Evolutionary conservation across 805 yeast genomes (phyloP).

Genomic region (Yarrowia sp.): DNA sequence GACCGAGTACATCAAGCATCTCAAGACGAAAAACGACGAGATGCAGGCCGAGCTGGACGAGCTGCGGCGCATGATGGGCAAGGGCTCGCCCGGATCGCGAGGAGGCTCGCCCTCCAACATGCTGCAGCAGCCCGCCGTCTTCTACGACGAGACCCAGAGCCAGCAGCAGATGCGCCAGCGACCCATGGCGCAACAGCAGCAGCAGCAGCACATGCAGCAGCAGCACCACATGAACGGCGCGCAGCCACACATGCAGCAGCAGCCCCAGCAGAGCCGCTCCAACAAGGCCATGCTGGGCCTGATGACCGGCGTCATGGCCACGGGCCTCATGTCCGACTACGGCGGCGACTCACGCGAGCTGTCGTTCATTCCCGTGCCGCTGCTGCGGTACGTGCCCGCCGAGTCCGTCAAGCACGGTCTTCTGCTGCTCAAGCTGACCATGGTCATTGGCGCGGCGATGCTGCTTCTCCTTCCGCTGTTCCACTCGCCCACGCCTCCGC

Average conservation of each 20-base stretch:
- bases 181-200: conserved; percentile 8
- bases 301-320: conserved; percentile 42
- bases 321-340: conserved; percentile 34
- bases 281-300: conserved; percentile 40
- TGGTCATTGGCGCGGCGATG: conserved; percentile 36
- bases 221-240: conserved; percentile 13
- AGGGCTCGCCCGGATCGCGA: not conserved
- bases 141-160: conserved; percentile 11
- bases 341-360: conserved; percentile 36
- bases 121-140: conserved; percentile 25
- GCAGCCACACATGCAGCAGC: conserved; percentile 10
- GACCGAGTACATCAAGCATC: conserved; percentile 72
- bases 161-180: conserved; percentile 19
- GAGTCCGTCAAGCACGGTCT: conserved; percentile 23
- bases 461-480: conserved; percentile 36
- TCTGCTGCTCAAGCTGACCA: conserved; percentile 31
- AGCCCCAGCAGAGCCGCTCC: not conserved
- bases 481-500: conserved; percentile 25
- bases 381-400: conserved; percentile 23
- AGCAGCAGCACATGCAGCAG: conserved; percentile 19
- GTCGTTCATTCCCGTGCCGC: conserved; percentile 36
- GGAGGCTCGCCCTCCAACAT: conserved; percentile 1
- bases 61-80: conserved; percentile 28
- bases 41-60: conserved; percentile 54
- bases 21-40: conserved; percentile 57